These are phyloP conservation scores for Picochlorum sp. DNA, from an alignment of 139 green algal genomes.

Conservation along the genomic window DNA sequence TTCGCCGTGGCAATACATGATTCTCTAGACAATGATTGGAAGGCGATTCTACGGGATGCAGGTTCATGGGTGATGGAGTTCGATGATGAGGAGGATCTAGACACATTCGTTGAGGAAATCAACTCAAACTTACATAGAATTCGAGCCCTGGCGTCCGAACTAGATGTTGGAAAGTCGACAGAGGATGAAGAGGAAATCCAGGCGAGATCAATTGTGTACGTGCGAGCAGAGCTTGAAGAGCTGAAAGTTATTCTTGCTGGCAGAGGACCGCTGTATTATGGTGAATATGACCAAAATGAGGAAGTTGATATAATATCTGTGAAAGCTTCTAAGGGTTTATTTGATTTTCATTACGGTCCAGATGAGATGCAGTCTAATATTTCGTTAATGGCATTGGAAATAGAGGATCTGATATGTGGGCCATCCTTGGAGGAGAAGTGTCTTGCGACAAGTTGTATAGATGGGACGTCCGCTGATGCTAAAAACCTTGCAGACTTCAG, in stretches of 20 bases:
- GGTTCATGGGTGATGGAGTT: too few species aligned
- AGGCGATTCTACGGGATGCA: too few species aligned
- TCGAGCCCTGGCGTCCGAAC: too few species aligned
- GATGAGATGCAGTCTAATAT: constrained; percentile 31
- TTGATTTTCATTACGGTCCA: not conserved
- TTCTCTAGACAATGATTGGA: too few species aligned
- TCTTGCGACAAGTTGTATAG: not conserved
- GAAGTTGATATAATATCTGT: constrained; percentile 1
- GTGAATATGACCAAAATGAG: not conserved
- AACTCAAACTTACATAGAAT: too few species aligned
- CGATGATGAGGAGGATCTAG: too few species aligned
- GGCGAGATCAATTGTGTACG: too few species aligned
- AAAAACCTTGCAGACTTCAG: constrained; percentile 25
- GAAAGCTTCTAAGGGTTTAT: not conserved
- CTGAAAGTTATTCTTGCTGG: not conserved
- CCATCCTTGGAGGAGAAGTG: not conserved
- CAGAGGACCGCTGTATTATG: not conserved
- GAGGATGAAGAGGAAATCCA: too few species aligned
- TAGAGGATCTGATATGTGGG: constrained; percentile 17
- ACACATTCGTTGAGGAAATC: too few species aligned
- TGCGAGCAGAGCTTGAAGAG: not conserved
- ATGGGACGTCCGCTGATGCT: not conserved
- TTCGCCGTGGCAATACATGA: too few species aligned
- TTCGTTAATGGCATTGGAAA: constrained; percentile 46
- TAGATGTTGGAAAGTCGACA: too few species aligned